Evolutionary conservation across 2,329 filamentous ascomycete genomes (phyloP), one percentile per base, ranked within the genome.

Genomic region (Pochonia chlamydosporia): DNA sequence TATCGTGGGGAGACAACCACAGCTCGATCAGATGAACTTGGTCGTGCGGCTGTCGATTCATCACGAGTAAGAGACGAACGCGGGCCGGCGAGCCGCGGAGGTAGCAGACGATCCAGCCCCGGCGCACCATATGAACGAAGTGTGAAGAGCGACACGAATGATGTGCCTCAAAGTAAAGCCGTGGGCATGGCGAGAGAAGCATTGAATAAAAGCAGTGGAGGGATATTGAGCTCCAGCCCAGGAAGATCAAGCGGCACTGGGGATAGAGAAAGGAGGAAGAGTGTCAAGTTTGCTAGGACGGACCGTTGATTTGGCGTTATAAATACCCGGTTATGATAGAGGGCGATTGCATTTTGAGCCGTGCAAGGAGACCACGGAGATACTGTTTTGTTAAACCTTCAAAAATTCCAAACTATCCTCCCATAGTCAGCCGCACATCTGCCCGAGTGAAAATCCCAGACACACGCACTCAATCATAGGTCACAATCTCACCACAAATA

Each of bases 171-270:
- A 63, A 83, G 79, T 58, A 69, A 72, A 42, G 81, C 81, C 1
- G 81, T 84, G 2, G 79, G 81, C 49, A 74, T 74, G 50, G 81
- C 79, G 5, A 66, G 80, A 2, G 80, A 81, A 54, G 66, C 74
- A 2, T 62, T 81, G 13, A 67, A 67, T 40, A 65, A 59, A 40
- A 53, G 56, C 23, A 51, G 54, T 2, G 51, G 57, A 21, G 61
- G 63, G 13, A 71, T 77, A 2, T 54, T 79, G 4, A 76, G 76
- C 53, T 74, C 74, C 0, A 80, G 75, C 46, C 76, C 76, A 1
- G 73, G 72, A 2, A 56, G 66, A 46, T 54, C 58, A 3, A 55
- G 60, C 4, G 62, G 54, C 23, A 61, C 61, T 2, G 60, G 58
- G 1, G 74, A 76, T 40, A 63, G 77, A 49, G 80, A 82, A 59